Conservation (phyloP, 371 early-diverging fungal species). For the Conidiobolus coronatus region DNA sequence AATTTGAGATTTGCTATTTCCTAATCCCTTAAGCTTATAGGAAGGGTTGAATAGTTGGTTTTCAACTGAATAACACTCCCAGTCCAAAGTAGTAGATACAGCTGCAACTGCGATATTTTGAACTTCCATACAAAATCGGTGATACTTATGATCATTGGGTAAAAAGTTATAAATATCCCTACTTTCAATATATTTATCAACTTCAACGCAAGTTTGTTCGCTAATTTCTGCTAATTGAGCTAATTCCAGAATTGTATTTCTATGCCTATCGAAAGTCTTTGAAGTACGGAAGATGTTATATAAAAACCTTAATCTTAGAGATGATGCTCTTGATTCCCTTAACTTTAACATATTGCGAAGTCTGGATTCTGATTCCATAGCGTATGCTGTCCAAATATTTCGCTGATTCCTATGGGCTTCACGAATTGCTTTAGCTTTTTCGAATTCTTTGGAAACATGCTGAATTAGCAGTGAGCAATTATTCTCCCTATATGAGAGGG, state of each 20-base stretch:
- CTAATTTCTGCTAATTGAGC: background rate
- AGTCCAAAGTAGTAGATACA: constrained; percentile 7
- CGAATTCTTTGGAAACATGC: too few relatives aligned
- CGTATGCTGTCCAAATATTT: constrained; percentile 12
- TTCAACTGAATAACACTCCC: constrained; percentile 6
- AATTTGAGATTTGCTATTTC: background rate
- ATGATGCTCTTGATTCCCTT: too few relatives aligned
- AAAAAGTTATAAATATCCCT: constrained; percentile 13
- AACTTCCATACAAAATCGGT: constrained; percentile 15
- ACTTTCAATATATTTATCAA: constrained; percentile 11
- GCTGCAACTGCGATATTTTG: constrained; percentile 5
- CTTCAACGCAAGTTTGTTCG: constrained; percentile 1
- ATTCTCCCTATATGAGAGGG: too few relatives aligned
- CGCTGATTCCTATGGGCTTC: too few relatives aligned
- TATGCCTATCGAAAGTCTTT: constrained; percentile 11
- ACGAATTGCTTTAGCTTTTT: too few relatives aligned
- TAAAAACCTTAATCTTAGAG: too few relatives aligned
- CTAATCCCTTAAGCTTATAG: background rate
- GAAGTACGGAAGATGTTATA: too few relatives aligned
- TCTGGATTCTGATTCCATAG: constrained; percentile 12
- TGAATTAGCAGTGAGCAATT: too few relatives aligned
- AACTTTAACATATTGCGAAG: background rate
- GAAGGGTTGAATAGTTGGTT: background rate
- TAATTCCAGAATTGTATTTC: background rate
- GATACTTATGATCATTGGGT: constrained; percentile 15